Evolutionary conservation across 371 early-diverging fungal species (phyloP), one percentile per base, ranked within the genome.

Genomic region (Haplosporangium sp.): DNA sequence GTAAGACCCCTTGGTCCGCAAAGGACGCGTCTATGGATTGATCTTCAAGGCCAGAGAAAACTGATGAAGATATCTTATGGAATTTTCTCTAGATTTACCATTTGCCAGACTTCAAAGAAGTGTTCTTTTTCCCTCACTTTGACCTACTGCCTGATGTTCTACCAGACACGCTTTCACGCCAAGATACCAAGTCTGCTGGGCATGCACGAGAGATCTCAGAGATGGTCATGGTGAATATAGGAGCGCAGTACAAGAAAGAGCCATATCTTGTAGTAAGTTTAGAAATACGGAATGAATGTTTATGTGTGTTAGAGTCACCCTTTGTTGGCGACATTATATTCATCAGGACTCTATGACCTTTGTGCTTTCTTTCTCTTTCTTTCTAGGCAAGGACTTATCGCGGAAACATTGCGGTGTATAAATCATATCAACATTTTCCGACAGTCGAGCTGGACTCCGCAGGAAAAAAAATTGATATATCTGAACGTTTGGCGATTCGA

Each of bases 381-480:
- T 40, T 48, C 7, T 76, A 92, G 92, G 89, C 84, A 10, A 87
- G 92, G 37, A 91, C 91, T 11, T 83, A 83, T 20, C 81, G 87
- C 2, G 87, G 88, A n/a, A 94, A 95, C 67, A 85, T 94, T 12
- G 80, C 91, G 14, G 87, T 93, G 2, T 95, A 94, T 81, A 88
- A 89, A 66, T 87, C 90, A 10, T 91, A 90, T 66, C 73, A 76
- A 47, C 87, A 85, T 57, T 59, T 86, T 36, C 82, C 87, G 0
- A 65, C 69, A 5, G 54, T 50, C 16, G 84, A 82, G 40, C 64
- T 76, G 16, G 71, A 66, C 20, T 21, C 41, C 43, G 40, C 69
- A 23, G 65, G 69, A 37, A 54, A 58, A 9, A 64, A 57, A 7
- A 55, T 64, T 8, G 83, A 85, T 38, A 66, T 68, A 43, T 54